Evolutionary conservation across 2,329 filamentous ascomycete species (phyloP), one percentile per base, ranked within the genome.

Genomic region (Eutypella sp.): DNA sequence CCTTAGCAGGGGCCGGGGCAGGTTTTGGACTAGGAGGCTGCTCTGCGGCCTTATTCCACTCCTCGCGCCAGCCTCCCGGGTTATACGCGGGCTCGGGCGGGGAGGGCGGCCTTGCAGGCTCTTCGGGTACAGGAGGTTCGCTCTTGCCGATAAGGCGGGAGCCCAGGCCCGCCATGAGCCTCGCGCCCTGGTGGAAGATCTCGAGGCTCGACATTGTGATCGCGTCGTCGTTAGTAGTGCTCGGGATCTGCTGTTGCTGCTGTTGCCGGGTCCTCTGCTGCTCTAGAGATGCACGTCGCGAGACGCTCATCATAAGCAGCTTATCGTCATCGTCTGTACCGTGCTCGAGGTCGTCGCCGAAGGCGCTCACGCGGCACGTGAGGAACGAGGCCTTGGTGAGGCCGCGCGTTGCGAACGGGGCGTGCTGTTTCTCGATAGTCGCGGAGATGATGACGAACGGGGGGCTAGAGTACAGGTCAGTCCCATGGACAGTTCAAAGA

Each of bases 371-470:
- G n/a, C 54, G 51, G 9, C 48, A 53, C 5, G 51, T 58, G 3
- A 63, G 44, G 45, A 62, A 53, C 1, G 59, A 59, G 13, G 38
- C 34, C 7, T 42, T 50, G 15, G 60, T 58, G 37, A 63, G 36
- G 1, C 56, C 55, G 4, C 54, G 47, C 1, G 60, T 62, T 15
- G 58, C 55, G 40, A 63, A 64, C 15, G 60, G 61, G 5, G 52
- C 56, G 11, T 48, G 40, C n/a, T 58, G 52, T 36, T 46, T 58
- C 45, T 64, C 61, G 39, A 64, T 61, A 2, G 57, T 60, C n/a
- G 53, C 47, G 5, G 55, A 57, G 40, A 64, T 62, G 37, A 58
- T 43, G 11, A 63, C 46, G 40, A 60, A 63, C 1, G 61, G 52
- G 2, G 57, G 57, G 33, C 60, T 64, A n/a, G n/a, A n/a, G 27